Evolutionary conservation across 768 basidiomycete genomes (phyloP), one percentile per base, ranked within the genome.

Genomic region (Mycena alexandri): DNA sequence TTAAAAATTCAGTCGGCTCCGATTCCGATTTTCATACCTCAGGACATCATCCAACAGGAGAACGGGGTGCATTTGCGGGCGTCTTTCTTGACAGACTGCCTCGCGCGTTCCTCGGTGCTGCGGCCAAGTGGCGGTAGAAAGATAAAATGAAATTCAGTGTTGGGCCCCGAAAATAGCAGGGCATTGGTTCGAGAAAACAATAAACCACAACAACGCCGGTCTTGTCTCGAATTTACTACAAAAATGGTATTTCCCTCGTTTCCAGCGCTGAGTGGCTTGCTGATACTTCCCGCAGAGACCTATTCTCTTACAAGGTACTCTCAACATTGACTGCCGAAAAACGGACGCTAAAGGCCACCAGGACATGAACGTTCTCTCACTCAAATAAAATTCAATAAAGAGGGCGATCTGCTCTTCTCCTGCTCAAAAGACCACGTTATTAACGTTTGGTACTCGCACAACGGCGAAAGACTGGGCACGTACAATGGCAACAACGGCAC

Each of bases 311-410:
- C 29, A 29, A 29, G 29, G 29, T 29, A 29, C 29, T 29, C 29
- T 29, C 3, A 29, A 29, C 29, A 6, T 29, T 29, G 29, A 29
- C 29, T 29, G 29, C 29, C 29, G 29, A 29, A 29, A 29, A 29
- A 29, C 29, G 29, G 29, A 3, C 21, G 43, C 50, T 59, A 5
- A 59, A 53, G 48, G 38, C 72, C 51, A 43, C 36, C 73, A 95
- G 96, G 97, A 72, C 96, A 99, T 81, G 95, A 98, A 84, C 95
- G 97, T 76, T 93, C 97, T 54, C 84, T 99, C 75, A 98, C 96
- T 10, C 95, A 98, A 82, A 94, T 98, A 87, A 95, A 95, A 83
- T 99, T 94, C 86, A 99, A 98, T 82, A 80, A 85, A 60, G 98
- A 99, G 76, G 98, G 98, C 71, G 98, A 99, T 80, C 86, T 99